Percentiles rank a stretch among this genome's conserved stretches.
These are phyloP conservation scores for Sporothrix euskadiensis DNA, from an alignment of 2,329 filamentous ascomycete genomes.

Conservation along the genomic window DNA sequence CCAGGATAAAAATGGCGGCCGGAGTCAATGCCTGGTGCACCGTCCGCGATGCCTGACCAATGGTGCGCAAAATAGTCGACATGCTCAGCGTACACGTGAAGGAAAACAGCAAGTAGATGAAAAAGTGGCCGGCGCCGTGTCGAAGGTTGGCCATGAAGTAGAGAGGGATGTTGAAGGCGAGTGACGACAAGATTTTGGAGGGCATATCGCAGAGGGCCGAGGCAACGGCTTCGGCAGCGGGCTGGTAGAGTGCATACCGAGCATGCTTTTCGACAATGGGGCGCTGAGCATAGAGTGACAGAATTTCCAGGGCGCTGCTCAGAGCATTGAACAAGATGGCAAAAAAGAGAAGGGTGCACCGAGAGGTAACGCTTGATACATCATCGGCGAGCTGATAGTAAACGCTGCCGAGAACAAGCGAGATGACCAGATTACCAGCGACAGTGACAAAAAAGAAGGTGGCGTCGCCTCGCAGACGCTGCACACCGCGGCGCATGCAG, in stretches of 20 bases:
- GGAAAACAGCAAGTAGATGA: conserved; percentile 78
- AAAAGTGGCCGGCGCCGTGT: conserved; percentile 72
- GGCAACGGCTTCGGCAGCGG: conserved; percentile 81
- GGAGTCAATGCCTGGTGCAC: conserved; percentile 64
- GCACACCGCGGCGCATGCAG: conserved; percentile 78
- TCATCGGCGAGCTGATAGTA: conserved; percentile 27
- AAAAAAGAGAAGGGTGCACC: conserved; percentile 81
- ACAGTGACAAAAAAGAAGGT: conserved; percentile 68
- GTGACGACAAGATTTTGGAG: conserved; percentile 72
- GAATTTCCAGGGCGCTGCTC: conserved; percentile 75
- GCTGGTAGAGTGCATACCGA: conserved; percentile 87
- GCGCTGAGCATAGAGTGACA: conserved; percentile 83
- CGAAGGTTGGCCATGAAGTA: conserved; percentile 88
- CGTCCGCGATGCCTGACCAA: conserved; percentile 71
- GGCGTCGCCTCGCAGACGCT: conserved; percentile 72
- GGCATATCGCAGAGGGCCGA: conserved; percentile 86
- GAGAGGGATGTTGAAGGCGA: conserved; percentile 75
- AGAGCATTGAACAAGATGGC: conserved; percentile 85
- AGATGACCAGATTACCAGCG: conserved; percentile 66
- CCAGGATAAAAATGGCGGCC: conserved; percentile 61
- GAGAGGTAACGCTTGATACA: conserved; percentile 52
- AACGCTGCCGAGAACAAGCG: conserved; percentile 28
- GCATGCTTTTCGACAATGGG: conserved; percentile 89
- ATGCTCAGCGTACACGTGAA: conserved; percentile 73
- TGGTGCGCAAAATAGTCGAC: conserved; percentile 82